Evolutionary conservation across 352 stramenopile genomes (phyloP).

Genomic region (Pythium oligandrum): DNA sequence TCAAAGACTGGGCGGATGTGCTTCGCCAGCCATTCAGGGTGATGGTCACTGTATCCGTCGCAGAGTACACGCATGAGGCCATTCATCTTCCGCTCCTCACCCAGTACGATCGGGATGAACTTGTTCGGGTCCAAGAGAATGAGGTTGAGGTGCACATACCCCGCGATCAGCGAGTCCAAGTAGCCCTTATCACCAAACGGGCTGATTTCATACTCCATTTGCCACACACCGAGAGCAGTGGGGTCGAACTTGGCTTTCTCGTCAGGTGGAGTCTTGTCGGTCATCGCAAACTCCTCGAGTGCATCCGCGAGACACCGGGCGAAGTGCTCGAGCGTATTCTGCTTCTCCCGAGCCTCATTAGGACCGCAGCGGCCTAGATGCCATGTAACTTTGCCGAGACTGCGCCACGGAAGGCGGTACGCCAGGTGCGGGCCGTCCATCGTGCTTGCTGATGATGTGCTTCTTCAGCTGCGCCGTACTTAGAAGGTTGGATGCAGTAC

Average conservation of each 20-base stretch:
- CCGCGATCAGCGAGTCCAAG: not conserved
- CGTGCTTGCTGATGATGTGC: no score
- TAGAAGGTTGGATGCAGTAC: no score
- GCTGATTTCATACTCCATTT: not conserved
- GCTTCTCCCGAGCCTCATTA: no score
- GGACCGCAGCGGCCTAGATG: no score
- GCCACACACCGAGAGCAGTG: not conserved
- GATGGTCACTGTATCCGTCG: not conserved
- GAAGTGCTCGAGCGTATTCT: not conserved
- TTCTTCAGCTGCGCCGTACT: no score
- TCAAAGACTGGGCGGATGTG: not conserved
- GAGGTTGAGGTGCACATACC: conserved; percentile 1
- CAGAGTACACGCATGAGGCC: not conserved
- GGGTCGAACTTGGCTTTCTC: not conserved
- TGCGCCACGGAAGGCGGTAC: no score
- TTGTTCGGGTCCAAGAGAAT: not conserved
- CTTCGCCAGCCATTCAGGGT: not conserved
- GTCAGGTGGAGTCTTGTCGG: not conserved
- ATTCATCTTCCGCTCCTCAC: not conserved
- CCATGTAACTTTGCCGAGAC: no score
- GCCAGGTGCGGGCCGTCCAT: no score
- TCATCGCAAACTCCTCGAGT: not conserved
- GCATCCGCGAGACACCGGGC: not conserved
- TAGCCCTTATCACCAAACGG: no score
- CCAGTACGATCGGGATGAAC: not conserved